Conservation (phyloP, 2,329 filamentous ascomycete species). For the Ophiostoma angusticollis region DNA sequence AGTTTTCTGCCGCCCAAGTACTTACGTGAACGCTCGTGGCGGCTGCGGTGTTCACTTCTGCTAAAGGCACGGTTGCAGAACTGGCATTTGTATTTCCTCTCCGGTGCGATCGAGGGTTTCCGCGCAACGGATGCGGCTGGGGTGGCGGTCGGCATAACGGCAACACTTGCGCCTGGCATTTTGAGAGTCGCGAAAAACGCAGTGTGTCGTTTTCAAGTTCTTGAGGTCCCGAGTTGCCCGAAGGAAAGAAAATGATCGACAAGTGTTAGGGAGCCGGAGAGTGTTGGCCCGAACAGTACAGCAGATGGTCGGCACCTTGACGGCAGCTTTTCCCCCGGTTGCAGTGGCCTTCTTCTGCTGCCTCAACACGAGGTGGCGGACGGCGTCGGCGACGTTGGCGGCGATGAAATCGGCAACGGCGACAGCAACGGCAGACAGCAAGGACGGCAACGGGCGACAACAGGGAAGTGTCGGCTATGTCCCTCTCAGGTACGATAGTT, state of each 20-base stretch:
- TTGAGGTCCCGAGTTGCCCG: too few species aligned
- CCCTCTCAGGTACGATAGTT: constrained; percentile 42
- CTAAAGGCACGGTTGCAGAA: constrained; percentile 97
- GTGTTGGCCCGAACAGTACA: too few species aligned
- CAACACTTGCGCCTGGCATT: constrained; percentile 61
- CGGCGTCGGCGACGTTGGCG: constrained; percentile 16
- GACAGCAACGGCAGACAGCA: constrained; percentile 17
- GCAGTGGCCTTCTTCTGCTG: background rate
- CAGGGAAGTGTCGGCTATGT: constrained; percentile 20
- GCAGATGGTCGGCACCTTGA: too few species aligned
- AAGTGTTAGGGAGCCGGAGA: too few species aligned
- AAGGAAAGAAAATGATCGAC: background rate
- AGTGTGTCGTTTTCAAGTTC: too few species aligned
- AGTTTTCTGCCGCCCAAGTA: too few species aligned
- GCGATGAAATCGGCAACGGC: constrained; percentile 16
- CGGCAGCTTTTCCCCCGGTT: too few species aligned
- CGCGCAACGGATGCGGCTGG: constrained; percentile 58
- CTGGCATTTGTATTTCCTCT: constrained; percentile 99
- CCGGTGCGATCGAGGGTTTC: constrained; percentile 66
- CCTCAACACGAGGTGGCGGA: constrained; percentile 7
- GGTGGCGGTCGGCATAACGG: constrained; percentile 48
- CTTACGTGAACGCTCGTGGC: constrained; percentile 97
- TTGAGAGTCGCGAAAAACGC: constrained; percentile 22
- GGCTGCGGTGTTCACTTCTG: constrained; percentile 88
- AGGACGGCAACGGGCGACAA: constrained; percentile 11